Conservation (phyloP, 345 rosid species). For the Lepidium sativum region DNA sequence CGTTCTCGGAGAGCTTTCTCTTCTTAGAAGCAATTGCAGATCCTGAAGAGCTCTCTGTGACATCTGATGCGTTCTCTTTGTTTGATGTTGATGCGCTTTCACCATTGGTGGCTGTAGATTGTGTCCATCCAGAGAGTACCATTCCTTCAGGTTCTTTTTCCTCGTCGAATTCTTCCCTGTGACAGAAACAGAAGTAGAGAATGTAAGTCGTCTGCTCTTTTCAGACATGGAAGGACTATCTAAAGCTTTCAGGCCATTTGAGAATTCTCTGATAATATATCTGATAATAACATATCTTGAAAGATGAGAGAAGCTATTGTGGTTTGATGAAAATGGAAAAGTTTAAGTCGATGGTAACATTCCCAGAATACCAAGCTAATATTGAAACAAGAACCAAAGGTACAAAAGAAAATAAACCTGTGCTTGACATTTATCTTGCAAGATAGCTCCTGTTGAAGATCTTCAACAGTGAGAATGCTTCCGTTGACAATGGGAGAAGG, state of each 20-base stretch:
- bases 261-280: no score
- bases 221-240: background rate
- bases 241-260: background rate
- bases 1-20: slow-evolving; percentile 39
- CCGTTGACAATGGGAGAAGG: slow-evolving; percentile 74
- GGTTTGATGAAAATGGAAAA: background rate
- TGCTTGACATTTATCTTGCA: slow-evolving; percentile 84
- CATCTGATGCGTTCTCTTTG: slow-evolving; percentile 21
- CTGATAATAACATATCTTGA: background rate
- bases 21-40: slow-evolving; percentile 36
- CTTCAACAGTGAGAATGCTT: slow-evolving; percentile 66
- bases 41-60: slow-evolving; percentile 32
- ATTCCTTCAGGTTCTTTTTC: slow-evolving; percentile 97
- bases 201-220: background rate
- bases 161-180: slow-evolving; percentile 85
- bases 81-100: slow-evolving; percentile 53
- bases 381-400: background rate
- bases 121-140: slow-evolving; percentile 89
- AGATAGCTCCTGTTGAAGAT: slow-evolving; percentile 83
- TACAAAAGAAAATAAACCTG: slow-evolving; percentile 38
- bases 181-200: background rate
- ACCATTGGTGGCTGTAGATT: slow-evolving; percentile 40
- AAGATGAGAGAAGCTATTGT: background rate
- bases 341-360: background rate
- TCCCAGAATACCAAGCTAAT: background rate